A percentile compares a stretch with the other conserved stretches of the same genome.
Conservation (phyloP, 345 rosid species). For the Litchi chinensis region DNA sequence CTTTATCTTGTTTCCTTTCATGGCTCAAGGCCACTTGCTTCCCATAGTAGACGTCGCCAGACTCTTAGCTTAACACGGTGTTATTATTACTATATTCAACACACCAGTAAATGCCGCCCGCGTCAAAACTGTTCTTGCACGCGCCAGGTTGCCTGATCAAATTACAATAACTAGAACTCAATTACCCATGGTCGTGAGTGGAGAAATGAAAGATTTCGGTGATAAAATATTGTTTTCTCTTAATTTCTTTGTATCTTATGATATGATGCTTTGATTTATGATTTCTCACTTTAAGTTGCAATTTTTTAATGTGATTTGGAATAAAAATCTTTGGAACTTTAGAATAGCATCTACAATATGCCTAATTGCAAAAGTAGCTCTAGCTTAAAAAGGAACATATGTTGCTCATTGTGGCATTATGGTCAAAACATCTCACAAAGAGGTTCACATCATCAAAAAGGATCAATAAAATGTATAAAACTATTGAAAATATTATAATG, state of each 20-base stretch:
- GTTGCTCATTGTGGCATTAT: background rate
- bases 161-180: too few relatives aligned
- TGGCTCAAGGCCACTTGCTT: conserved; percentile 55
- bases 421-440: background rate
- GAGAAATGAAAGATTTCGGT: too few relatives aligned
- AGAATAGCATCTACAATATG: background rate
- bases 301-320: background rate
- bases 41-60: conserved; percentile 45
- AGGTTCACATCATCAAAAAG: background rate
- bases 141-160: too few relatives aligned
- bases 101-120: conserved; percentile 34
- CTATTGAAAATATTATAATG: background rate
- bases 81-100: conserved; percentile 35
- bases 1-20: conserved; percentile 39
- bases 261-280: background rate
- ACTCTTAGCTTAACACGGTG: conserved; percentile 34
- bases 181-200: too few relatives aligned
- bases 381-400: background rate
- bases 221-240: background rate
- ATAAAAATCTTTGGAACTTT: background rate
- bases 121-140: conserved; percentile 9
- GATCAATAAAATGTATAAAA: background rate
- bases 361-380: background rate
- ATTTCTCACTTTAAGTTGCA: conserved; percentile 5
- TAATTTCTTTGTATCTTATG: background rate